phyloP scores from a whole-genome alignment of 2,329 filamentous ascomycete genomes.

The Dissoconium aciculare region DNA sequence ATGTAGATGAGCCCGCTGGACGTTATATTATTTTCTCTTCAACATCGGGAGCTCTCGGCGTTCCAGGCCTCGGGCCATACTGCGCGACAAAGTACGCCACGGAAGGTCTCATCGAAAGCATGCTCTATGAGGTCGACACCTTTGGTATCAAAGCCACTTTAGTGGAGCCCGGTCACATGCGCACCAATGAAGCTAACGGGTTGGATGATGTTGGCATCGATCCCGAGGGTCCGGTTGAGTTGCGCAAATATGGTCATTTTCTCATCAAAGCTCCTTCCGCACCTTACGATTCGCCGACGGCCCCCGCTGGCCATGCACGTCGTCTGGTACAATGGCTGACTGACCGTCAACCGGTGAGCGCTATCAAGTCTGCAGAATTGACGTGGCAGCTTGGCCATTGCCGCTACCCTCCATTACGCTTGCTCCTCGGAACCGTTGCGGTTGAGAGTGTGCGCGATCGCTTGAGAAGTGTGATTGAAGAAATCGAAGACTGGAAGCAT shows the following conservation, averaged over 20 bases:
- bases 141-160: constrained; percentile 92
- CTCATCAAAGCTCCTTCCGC: constrained; percentile 73
- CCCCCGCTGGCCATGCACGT: constrained; percentile 75
- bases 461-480: constrained; percentile 79
- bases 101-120: constrained; percentile 86
- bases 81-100: constrained; percentile 96
- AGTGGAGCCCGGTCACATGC: constrained; percentile 78
- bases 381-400: constrained; percentile 92
- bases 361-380: constrained; percentile 81
- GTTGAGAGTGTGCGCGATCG: constrained; percentile 91
- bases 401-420: constrained; percentile 72
- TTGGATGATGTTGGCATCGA: constrained; percentile 11
- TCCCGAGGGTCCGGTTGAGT: constrained; percentile 14
- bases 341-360: constrained; percentile 81
- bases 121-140: constrained; percentile 84
- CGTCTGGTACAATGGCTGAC: constrained; percentile 90
- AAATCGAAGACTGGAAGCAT: constrained; percentile 36
- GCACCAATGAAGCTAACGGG: constrained; percentile 57
- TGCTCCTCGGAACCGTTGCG: constrained; percentile 84
- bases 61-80: constrained; percentile 83
- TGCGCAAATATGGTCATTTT: constrained; percentile 84
- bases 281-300: constrained; percentile 61
- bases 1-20: constrained; percentile 33
- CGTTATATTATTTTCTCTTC: constrained; percentile 91
- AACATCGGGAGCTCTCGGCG: constrained; percentile 79